A percentile compares a stretch with the other conserved stretches of the same genome.
Conservation (phyloP, 805 yeast species). For the Metschnikowia chrysomelidarum region DNA sequence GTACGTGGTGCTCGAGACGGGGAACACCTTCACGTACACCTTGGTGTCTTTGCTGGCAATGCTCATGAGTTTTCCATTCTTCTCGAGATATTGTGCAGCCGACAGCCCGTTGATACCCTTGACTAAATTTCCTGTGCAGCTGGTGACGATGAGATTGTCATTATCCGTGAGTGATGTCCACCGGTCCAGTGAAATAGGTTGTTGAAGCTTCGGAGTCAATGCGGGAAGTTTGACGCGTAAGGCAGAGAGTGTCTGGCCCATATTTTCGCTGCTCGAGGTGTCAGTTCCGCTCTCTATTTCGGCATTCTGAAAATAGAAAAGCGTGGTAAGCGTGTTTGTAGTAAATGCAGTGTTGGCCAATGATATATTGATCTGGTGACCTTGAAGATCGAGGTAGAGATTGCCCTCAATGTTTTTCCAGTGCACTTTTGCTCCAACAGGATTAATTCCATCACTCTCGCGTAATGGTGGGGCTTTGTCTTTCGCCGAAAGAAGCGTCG, state of each 20-base stretch:
- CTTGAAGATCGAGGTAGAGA: conserved; percentile 21
- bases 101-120: conserved; percentile 53
- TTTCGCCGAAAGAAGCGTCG: conserved; percentile 25
- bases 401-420: conserved; percentile 35
- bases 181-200: conserved; percentile 22
- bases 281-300: neutral
- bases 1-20: conserved; percentile 6
- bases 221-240: conserved; percentile 26
- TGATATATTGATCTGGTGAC: conserved; percentile 20
- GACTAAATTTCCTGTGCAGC: conserved; percentile 55
- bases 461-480: conserved; percentile 22
- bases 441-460: conserved; percentile 36
- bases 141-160: conserved; percentile 42
- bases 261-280: conserved; percentile 13
- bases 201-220: conserved; percentile 7
- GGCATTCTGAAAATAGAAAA: conserved; percentile 33
- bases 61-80: conserved; percentile 38
- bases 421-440: conserved; percentile 35
- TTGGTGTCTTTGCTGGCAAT: conserved; percentile 43
- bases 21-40: conserved; percentile 35
- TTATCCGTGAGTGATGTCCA: conserved; percentile 33
- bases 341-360: conserved; percentile 43
- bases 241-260: conserved; percentile 32
- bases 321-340: conserved; percentile 33
- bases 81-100: conserved; percentile 57